phyloP scores from a whole-genome alignment of 495 filamentous ascomycete species.

The Penicillium samsonianum region DNA sequence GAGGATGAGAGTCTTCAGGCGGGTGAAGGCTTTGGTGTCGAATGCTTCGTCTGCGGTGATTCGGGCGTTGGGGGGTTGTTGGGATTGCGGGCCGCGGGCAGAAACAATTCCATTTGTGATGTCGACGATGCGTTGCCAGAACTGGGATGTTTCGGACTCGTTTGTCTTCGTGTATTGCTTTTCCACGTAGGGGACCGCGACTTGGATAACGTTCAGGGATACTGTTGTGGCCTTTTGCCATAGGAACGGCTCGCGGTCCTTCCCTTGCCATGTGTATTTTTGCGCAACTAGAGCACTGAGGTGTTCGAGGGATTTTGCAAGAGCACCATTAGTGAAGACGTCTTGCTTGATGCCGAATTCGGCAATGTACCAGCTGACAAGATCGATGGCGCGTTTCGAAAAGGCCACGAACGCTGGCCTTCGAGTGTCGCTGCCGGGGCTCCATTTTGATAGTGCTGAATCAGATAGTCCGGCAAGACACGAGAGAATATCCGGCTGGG shows the following conservation, averaged over 20 bases:
- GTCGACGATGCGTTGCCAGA: conserved; percentile 46
- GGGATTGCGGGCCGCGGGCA: conserved; percentile 36
- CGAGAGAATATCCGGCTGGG: conserved; percentile 65
- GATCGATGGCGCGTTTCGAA: conserved; percentile 71
- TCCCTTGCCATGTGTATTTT: conserved; percentile 71
- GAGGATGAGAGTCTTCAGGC: conserved; percentile 69
- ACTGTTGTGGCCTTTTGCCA: conserved; percentile 80
- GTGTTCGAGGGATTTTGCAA: conserved; percentile 60
- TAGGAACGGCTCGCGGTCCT: conserved; percentile 57
- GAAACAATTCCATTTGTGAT: conserved; percentile 45
- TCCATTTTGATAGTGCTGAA: conserved; percentile 59
- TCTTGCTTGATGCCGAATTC: conserved; percentile 62
- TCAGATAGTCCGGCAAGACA: conserved; percentile 67
- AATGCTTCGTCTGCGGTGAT: conserved; percentile 61
- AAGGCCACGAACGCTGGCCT: conserved; percentile 82
- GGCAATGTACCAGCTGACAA: conserved; percentile 64
- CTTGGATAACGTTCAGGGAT: conserved; percentile 65
- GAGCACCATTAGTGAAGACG: conserved; percentile 64
- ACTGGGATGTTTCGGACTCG: conserved; percentile 34
- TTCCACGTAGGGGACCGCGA: conserved; percentile 63
- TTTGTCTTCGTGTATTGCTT: conserved; percentile 41
- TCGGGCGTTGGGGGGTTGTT: conserved; percentile 28
- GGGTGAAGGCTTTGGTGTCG: conserved; percentile 73
- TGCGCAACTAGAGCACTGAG: conserved; percentile 67
- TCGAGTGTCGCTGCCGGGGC: conserved; percentile 33